These are phyloP conservation scores for Alternaria sp. DNA, from an alignment of 2,329 filamentous ascomycete species.

Conservation along the genomic window DNA sequence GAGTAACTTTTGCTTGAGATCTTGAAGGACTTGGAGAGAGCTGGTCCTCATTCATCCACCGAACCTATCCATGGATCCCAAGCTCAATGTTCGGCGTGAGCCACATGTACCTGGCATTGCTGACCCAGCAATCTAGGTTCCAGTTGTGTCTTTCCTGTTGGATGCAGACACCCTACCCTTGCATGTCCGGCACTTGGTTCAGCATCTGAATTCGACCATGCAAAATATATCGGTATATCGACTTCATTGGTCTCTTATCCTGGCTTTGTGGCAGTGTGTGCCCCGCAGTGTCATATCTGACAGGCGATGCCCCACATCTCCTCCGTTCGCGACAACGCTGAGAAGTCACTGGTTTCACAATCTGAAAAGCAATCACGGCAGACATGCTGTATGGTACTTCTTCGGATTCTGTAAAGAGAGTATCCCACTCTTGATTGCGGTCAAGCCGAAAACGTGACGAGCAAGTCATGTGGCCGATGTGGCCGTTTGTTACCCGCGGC, in stretches of 20 bases:
- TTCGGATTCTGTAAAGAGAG: background rate
- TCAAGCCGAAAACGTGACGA: background rate
- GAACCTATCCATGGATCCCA: background rate
- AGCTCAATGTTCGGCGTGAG: background rate
- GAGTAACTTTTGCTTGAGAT: background rate
- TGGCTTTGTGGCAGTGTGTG: background rate
- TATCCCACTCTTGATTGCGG: background rate
- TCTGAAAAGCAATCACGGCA: background rate
- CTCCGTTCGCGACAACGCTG: conserved; percentile 1
- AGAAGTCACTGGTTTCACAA: background rate
- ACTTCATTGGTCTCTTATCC: background rate
- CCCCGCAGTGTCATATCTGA: conserved; percentile 1
- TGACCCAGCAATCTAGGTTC: background rate
- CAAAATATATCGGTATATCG: background rate
- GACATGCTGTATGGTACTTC: background rate
- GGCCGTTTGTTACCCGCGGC: background rate
- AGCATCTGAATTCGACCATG: background rate
- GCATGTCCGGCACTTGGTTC: background rate
- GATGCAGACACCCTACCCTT: background rate
- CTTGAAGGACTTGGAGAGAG: background rate
- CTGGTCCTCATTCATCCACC: too few relatives aligned
- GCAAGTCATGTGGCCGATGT: background rate
- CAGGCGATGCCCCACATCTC: conserved; percentile 3
- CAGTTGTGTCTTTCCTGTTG: background rate
- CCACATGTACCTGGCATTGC: background rate